Percentiles rank a stretch among this genome's conserved stretches.
phyloP scores from a whole-genome alignment of 2,329 filamentous ascomycete genomes.

The Penicillium crustosum region DNA sequence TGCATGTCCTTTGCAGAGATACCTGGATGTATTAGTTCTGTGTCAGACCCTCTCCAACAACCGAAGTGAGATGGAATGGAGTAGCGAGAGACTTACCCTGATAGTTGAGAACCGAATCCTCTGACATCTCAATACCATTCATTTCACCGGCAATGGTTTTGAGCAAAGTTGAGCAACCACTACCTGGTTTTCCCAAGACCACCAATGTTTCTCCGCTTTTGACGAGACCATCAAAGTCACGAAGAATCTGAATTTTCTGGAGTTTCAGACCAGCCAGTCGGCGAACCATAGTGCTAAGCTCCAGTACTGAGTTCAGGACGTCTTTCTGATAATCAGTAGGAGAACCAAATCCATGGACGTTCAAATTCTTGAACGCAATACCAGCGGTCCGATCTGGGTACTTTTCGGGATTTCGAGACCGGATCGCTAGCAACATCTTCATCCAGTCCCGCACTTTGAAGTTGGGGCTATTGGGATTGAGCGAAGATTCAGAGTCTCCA shows the following conservation, averaged over 20 bases:
- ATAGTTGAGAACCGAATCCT: constrained; percentile 72
- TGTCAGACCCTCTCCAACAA: constrained; percentile 38
- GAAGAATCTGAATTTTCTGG: not conserved
- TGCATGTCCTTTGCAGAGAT: constrained; percentile 65
- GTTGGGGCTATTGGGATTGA: constrained; percentile 23
- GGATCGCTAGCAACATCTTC: constrained; percentile 21
- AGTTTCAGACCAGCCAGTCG: not conserved
- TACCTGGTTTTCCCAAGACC: constrained; percentile 1
- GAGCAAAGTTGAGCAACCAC: constrained; percentile 69
- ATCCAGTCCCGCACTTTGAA: constrained; percentile 26
- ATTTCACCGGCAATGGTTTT: constrained; percentile 79
- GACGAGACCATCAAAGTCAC: not conserved
- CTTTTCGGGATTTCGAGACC: constrained; percentile 21
- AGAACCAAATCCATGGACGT: constrained; percentile 64
- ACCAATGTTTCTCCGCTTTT: constrained; percentile 2
- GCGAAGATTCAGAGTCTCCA: constrained; percentile 19
- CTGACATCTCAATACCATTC: constrained; percentile 69
- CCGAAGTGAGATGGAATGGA: not conserved
- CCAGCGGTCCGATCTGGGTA: constrained; percentile 49
- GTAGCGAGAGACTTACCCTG: constrained; percentile 47
- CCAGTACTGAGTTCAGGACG: constrained; percentile 57
- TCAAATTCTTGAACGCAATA: constrained; percentile 62
- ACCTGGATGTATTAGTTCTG: constrained; percentile 56
- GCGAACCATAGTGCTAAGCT: not conserved
- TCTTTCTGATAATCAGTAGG: constrained; percentile 67